Base-by-base conservation (phyloP, 768 basidiomycete genomes). In the Chlorophyllum brunneum region DNA sequence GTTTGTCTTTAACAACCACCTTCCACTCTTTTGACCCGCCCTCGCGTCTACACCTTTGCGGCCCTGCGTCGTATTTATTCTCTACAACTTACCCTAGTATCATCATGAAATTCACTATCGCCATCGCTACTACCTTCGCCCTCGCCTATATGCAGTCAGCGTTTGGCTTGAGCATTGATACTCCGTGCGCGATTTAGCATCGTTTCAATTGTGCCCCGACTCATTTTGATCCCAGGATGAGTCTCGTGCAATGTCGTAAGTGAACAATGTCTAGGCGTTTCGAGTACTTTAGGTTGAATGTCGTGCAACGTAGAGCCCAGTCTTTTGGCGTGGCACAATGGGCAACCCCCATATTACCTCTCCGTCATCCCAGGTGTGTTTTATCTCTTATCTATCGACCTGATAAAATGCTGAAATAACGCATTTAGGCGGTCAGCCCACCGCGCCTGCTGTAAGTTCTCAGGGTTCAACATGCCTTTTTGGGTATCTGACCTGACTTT, bases 291-390 rank as follows among this genome's bases (percentile, higher is more conserved):
- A 23, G 8, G 24, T 37, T 36, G 29, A 50, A 29, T 15, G 11
- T 58, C 65, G 85, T 84, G 56, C 51, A 82, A 26, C 47, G 24
- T 50, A 88, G 86, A 88, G 57, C 88, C 88, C 7, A 69, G 77
- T 16, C 62, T 76, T 57, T 34, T 90, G 29, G 62, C 61, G 2
- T 89, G 83, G 82, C 31, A 52, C 23, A 78, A 70, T 3, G 85
- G 85, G 27, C 42, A 50, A 0, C 20, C 70, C 0, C 86, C 87
- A 0, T 89, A 77, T 67, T 90, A 70, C 63, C 51, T 88, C 44
- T 70, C 78, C 8, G 57, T 86, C 46, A 58, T 86, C 34, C 87
- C 86, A 42, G 82, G 86, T 87, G 56, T 27, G 77, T 22, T 30
- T 34, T 40, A 16, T 29, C 16, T 18, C 27, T 50, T 29, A n/a